Conservation (phyloP, 345 rosid genomes). For the Populus davidiana region DNA sequence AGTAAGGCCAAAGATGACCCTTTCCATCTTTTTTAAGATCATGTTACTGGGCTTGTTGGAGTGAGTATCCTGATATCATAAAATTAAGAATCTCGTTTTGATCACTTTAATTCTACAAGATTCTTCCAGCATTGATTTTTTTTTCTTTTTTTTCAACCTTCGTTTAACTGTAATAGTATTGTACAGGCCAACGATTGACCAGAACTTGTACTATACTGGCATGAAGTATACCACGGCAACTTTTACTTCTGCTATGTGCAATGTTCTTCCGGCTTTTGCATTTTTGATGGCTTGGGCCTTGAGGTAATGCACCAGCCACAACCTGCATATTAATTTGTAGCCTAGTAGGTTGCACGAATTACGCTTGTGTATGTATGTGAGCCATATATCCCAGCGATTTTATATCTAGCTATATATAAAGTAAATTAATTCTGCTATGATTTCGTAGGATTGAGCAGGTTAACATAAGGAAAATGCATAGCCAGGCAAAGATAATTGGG, state of each 20-base stretch:
- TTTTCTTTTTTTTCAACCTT: not conserved
- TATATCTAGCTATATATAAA: not conserved
- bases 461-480: conserved; percentile 44
- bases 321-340: conserved; percentile 21
- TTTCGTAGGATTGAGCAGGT: conserved; percentile 69
- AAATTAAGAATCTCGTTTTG: not conserved
- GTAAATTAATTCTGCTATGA: no score
- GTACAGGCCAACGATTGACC: conserved; percentile 61
- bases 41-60: conserved; percentile 62
- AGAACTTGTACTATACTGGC: conserved; percentile 68
- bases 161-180: not conserved
- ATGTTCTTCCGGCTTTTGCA: conserved; percentile 78
- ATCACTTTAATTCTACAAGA: not conserved
- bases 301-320: conserved; percentile 36
- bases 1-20: conserved; percentile 74
- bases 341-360: conserved; percentile 6
- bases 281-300: conserved; percentile 81
- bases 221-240: conserved; percentile 88
- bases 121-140: not conserved
- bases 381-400: not conserved
- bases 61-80: conserved; percentile 35
- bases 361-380: not conserved
- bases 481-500: conserved; percentile 84
- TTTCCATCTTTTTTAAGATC: conserved; percentile 60
- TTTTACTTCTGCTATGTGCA: conserved; percentile 72